Conservation (phyloP, 148 eudicot species). For the Rheum nobile region DNA sequence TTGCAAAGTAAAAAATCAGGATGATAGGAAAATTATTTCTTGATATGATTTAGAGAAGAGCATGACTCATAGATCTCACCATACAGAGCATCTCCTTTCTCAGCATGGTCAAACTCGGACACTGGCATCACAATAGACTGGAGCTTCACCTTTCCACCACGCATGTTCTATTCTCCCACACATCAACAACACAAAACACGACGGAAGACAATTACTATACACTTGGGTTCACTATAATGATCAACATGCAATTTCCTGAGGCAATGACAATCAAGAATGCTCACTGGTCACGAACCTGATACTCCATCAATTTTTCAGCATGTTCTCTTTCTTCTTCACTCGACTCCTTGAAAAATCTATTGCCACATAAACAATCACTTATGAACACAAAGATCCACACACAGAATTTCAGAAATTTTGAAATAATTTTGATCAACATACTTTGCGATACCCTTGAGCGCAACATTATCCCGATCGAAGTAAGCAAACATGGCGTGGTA, state of each 20-base stretch:
- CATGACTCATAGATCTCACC: conserved; percentile 27
- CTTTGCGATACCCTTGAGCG: conserved; percentile 94
- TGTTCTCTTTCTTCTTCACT: conserved; percentile 91
- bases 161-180: conserved; percentile 50
- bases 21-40: neutral
- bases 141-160: conserved; percentile 90
- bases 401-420: neutral
- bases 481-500: conserved; percentile 92
- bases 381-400: neutral
- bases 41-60: neutral
- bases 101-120: conserved; percentile 78
- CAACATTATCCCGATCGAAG: conserved; percentile 92
- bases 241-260: neutral
- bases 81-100: conserved; percentile 89
- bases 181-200: neutral
- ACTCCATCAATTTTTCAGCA: conserved; percentile 91
- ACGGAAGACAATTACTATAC: neutral
- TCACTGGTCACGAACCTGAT: conserved; percentile 44
- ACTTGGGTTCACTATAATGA: neutral
- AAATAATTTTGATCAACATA: conserved; percentile 11
- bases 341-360: conserved; percentile 80
- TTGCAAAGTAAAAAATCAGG: neutral
- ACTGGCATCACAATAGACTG: conserved; percentile 74
- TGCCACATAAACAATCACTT: conserved; percentile 3
- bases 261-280: neutral